Base-by-base conservation (phyloP, 2,329 filamentous ascomycete genomes). In the Penicillium italicum region DNA sequence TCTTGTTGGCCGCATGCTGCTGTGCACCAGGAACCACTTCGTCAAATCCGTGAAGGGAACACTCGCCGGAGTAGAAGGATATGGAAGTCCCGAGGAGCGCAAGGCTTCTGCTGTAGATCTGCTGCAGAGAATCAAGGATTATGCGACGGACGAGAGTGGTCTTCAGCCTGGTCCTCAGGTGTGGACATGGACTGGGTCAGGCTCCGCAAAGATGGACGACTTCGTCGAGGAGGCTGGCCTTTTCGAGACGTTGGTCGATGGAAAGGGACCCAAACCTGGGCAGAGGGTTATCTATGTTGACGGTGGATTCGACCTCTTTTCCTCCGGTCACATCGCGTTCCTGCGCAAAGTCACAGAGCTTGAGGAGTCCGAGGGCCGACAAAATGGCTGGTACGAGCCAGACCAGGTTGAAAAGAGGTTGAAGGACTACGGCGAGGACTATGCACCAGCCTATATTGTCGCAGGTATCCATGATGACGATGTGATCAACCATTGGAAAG, bases 401-500 rank as follows among this genome's bases (percentile, higher is more conserved):
- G 82, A 86, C 56, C 83, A 85, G 1, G 79, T 80, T 26, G 76
- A 83, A 48, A 82, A 87, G 74, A 81, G 91, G 50, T 72, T 85
- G 57, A 80, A 82, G 34, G 82, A 85, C 59, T 71, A 77, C 6
- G 88, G 88, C 16, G 81, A 80, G 43, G 90, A 95, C 73, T 96
- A 95, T 68, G 80, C 84, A 0, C 91, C 91, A 0, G 88, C 86
- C 7, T 97, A 90, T 71, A 82, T 99, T n/a, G 85, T 97, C 41
- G 92, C 91, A 2, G 94, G 94, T 46, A 87, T 99, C 24, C 94
- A 99, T 74, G 90, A 96, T 67, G 94, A 99, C 72, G 85, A 88
- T 61, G 91, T 96, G 57, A 96, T 99, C 74, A 99, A 99, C 75
- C 80, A 88, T 67, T 95, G 91, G 89, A 97, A 97, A 76, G 93